Base-by-base conservation (phyloP, 139 green algal species). In the Zygnema circumcarinatum region DNA sequence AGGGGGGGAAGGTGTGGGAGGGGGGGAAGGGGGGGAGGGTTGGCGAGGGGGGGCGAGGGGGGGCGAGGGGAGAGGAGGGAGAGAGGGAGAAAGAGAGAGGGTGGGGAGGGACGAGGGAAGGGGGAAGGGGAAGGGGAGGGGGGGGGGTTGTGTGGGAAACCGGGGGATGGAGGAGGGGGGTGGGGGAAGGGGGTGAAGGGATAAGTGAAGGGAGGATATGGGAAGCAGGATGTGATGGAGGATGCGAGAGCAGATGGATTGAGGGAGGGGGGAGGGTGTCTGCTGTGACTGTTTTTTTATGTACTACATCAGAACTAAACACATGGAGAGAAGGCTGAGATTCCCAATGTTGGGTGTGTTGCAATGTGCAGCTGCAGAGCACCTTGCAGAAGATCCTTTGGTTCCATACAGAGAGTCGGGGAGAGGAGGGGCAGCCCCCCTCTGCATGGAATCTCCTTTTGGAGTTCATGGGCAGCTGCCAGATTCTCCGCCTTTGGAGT, bases 361-460 rank as follows among this genome's bases (percentile, higher is more conserved):
- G n/a, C n/a, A n/a, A n/a, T 52, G 2, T 33, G 3, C 74, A 29
- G 36, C 80, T 79, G 52, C 36, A 33, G 53, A 69, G 36, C 25
- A 79, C 54, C 25, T 38, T 79, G 32, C 36, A 41, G 42, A 86
- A 79, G 53, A 79, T 86, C 35, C n/a, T 86, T 67, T 80, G 62
- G 0, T 80, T 86, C 2, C 80, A 86, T 0, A 69, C 75, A 22
- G 67, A 25, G 39, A 62, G 52, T 39, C 80, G 53, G n/a, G 54
- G 36, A 38, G 40, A 69, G 21, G 53, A 40, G 1, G 38, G 38
- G 36, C 38, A 62, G 16, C 47, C 47, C 7, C 16, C 47, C 7
- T 62, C 47, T 16, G 47, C 47, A 62, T 62, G 47, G 47, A 62
- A 62, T 16, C 47, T 78, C n/a, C 29, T 86, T 11, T 40, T 86